Evolutionary conservation across 257 asterid species (phyloP).

Genomic region (Ehretia macrophylla): DNA sequence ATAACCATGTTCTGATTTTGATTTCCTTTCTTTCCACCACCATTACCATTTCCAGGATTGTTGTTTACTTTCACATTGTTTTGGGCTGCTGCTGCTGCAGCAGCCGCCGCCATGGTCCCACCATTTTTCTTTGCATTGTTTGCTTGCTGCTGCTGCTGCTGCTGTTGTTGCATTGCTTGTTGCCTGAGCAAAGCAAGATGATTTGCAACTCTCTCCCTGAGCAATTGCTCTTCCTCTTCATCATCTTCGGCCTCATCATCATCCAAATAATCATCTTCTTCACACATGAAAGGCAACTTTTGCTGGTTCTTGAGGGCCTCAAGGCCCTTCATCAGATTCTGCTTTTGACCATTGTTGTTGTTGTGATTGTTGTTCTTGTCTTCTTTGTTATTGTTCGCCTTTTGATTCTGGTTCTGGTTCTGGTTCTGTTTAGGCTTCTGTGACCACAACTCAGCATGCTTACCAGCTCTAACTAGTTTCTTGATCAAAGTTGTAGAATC

Average conservation of each 20-base stretch:
- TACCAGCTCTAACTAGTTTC: conserved; percentile 53
- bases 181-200: conserved; percentile 48
- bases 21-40: conserved; percentile 27
- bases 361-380: conserved; percentile 18
- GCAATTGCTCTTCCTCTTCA: conserved; percentile 30
- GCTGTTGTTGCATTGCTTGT: conserved; percentile 15
- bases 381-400: conserved; percentile 25
- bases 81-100: conserved; percentile 9
- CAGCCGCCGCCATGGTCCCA: conserved; percentile 3
- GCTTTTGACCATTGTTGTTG: conserved; percentile 37
- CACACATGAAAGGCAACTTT: conserved; percentile 28
- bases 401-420: conserved; percentile 32
- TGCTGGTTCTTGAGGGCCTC: conserved; percentile 44
- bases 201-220: conserved; percentile 28
- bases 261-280: conserved; percentile 22
- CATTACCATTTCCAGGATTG: conserved; percentile 23
- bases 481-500: conserved; percentile 49
- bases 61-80: conserved; percentile 25
- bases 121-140: conserved; percentile 29
- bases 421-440: conserved; percentile 34
- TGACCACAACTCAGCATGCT: conserved; percentile 72
- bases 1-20: conserved; percentile 25
- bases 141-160: conserved; percentile 8
- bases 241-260: conserved; percentile 25
- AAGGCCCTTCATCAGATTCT: conserved; percentile 20